phyloP scores from a whole-genome alignment of 306 rosid genomes.

The Albizia julibrissin region DNA sequence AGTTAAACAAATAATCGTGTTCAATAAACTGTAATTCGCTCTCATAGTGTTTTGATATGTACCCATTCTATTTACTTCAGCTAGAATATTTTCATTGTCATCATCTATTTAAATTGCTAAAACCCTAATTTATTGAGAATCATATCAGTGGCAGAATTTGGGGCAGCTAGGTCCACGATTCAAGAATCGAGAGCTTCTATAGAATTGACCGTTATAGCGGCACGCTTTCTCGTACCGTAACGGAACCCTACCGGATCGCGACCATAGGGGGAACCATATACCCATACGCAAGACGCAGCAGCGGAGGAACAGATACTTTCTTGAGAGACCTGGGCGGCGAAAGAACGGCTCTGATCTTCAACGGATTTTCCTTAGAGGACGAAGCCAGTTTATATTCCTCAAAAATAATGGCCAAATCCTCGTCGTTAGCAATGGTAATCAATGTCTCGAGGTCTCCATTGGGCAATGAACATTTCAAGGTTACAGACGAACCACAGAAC shows the following conservation, averaged over 20 bases:
- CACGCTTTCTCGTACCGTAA: constrained; percentile 38
- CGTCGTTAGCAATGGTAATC: constrained; percentile 69
- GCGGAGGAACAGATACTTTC: constrained; percentile 54
- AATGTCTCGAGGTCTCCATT: constrained; percentile 80
- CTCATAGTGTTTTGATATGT: not conserved
- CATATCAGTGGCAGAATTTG: constrained; percentile 42
- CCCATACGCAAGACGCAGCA: constrained; percentile 33
- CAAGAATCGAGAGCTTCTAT: constrained; percentile 41
- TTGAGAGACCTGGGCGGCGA: constrained; percentile 53
- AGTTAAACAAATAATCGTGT: not conserved
- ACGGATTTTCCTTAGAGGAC: constrained; percentile 42
- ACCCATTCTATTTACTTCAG: not conserved
- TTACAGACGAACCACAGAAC: constrained; percentile 74
- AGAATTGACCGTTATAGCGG: constrained; percentile 36
- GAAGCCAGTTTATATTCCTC: constrained; percentile 76
- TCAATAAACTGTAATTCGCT: not conserved
- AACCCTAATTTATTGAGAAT: constrained; percentile 24
- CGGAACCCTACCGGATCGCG: constrained; percentile 23
- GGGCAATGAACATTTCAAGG: constrained; percentile 70
- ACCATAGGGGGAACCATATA: constrained; percentile 29
- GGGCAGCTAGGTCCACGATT: constrained; percentile 39
- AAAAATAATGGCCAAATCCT: constrained; percentile 65
- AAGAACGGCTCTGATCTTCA: constrained; percentile 72
- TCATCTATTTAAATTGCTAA: not conserved
- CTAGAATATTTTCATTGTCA: constrained; percentile 17